A percentile compares a stretch with the other conserved stretches of the same genome.
phyloP scores from a whole-genome alignment of 805 yeast species.

The Saccharomyces kudriavzevii region DNA sequence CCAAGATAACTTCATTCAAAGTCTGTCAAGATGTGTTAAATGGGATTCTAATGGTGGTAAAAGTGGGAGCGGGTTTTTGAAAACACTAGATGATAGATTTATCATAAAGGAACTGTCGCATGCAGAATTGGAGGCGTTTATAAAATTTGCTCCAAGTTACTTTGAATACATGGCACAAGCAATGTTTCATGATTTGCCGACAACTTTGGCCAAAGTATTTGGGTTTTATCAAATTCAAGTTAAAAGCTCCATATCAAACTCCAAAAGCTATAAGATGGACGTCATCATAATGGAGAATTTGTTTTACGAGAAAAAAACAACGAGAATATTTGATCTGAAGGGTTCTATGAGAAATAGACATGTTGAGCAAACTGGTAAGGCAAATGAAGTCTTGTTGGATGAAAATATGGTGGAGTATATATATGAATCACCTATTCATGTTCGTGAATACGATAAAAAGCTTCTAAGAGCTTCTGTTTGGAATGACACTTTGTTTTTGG shows the following conservation, averaged over 20 bases:
- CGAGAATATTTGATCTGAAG: conserved; percentile 87
- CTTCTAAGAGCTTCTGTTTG: conserved; percentile 79
- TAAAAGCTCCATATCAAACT: conserved; percentile 63
- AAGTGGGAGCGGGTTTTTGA: conserved; percentile 88
- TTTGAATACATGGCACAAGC: conserved; percentile 95
- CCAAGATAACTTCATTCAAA: conserved; percentile 69
- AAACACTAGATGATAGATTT: conserved; percentile 83
- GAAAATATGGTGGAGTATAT: conserved; percentile 98
- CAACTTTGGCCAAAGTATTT: conserved; percentile 87
- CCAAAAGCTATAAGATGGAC: conserved; percentile 72
- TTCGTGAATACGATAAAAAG: conserved; percentile 83
- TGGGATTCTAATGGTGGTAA: conserved; percentile 98
- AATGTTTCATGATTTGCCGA: conserved; percentile 87
- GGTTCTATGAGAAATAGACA: conserved; percentile 98
- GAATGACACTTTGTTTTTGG: conserved; percentile 88
- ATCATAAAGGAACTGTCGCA: conserved; percentile 84
- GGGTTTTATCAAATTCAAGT: conserved; percentile 94
- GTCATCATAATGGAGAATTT: conserved; percentile 92
- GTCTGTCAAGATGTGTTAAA: conserved; percentile 84
- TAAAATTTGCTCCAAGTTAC: conserved; percentile 91
- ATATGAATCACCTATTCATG: conserved; percentile 91
- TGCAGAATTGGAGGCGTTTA: conserved; percentile 85
- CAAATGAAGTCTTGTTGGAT: conserved; percentile 86
- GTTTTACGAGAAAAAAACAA: conserved; percentile 73
- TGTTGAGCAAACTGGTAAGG: conserved; percentile 92